phyloP scores from a whole-genome alignment of 2,329 filamentous ascomycete species.

The Diaporthe destruens region DNA sequence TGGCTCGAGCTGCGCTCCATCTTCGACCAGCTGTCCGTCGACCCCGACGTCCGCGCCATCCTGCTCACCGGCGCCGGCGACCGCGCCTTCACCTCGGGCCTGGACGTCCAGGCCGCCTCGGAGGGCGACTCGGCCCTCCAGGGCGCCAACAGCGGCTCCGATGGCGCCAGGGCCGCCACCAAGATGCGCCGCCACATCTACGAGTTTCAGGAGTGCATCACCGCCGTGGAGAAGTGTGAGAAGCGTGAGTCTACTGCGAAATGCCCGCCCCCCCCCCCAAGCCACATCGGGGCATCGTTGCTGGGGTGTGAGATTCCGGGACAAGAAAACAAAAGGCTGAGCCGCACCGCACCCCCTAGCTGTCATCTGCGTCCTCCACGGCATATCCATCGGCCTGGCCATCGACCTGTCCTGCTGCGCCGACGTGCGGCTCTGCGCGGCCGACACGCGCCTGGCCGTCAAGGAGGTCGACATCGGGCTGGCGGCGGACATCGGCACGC shows the following conservation, averaged over 20 bases:
- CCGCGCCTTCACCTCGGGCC: slow-evolving; percentile 85
- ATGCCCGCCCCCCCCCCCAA: background rate
- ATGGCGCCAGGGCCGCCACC: slow-evolving; percentile 75
- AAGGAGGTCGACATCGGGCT: slow-evolving; percentile 88
- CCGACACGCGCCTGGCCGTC: slow-evolving; percentile 73
- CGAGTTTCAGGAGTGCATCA: slow-evolving; percentile 85
- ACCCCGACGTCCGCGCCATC: slow-evolving; percentile 80
- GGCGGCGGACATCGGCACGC: slow-evolving; percentile 82
- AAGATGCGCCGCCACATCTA: slow-evolving; percentile 75
- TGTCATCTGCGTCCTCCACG: slow-evolving; percentile 86
- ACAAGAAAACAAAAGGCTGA: background rate
- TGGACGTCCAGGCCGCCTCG: slow-evolving; percentile 82
- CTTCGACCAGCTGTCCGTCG: slow-evolving; percentile 78
- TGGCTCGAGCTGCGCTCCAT: slow-evolving; percentile 84
- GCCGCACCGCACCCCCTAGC: slow-evolving; percentile 60
- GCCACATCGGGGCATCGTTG: background rate
- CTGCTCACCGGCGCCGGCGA: slow-evolving; percentile 86
- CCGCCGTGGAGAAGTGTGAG: slow-evolving; percentile 84
- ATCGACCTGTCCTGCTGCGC: slow-evolving; percentile 79
- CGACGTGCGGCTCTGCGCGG: slow-evolving; percentile 76
- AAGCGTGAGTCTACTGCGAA: slow-evolving; percentile 72
- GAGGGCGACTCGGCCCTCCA: slow-evolving; percentile 59
- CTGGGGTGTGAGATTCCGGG: background rate
- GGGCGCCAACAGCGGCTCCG: slow-evolving; percentile 52
- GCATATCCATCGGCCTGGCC: slow-evolving; percentile 80